Percentiles rank a stretch among this genome's conserved stretches.
phyloP scores from a whole-genome alignment of 2,329 filamentous ascomycete species.

The Graphilbum ipis-grandicollis region DNA sequence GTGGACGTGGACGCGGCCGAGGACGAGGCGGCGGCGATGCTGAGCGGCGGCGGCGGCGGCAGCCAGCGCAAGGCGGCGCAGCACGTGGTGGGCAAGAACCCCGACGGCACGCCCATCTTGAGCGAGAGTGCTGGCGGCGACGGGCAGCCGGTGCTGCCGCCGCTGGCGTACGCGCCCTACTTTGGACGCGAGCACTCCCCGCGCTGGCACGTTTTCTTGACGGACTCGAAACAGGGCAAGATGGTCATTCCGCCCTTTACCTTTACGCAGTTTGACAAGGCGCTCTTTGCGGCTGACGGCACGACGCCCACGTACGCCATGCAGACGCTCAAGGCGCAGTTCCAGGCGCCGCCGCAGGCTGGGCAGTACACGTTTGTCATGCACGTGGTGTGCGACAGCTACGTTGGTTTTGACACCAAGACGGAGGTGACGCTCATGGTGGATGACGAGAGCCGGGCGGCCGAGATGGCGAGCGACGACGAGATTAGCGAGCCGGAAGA shows the following conservation, averaged over 20 bases:
- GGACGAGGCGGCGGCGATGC: conserved; percentile 68
- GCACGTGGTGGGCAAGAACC: conserved; percentile 40
- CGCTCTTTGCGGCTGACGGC: conserved; percentile 61
- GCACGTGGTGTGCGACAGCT: conserved; percentile 87
- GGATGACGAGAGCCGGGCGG: conserved; percentile 75
- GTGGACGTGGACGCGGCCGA: conserved; percentile 87
- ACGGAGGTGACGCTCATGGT: conserved; percentile 79
- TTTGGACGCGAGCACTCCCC: conserved; percentile 80
- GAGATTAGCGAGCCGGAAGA: conserved; percentile 97
- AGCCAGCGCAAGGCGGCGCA: conserved; percentile 44
- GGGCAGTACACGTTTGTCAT: conserved; percentile 91
- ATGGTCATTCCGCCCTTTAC: conserved; percentile 93
- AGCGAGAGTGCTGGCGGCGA: conserved; percentile 33
- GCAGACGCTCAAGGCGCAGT: conserved; percentile 93
- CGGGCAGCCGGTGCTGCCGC: conserved; percentile 53
- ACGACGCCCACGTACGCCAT: conserved; percentile 77
- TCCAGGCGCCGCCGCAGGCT: conserved; percentile 80
- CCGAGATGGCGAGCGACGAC: conserved; percentile 65
- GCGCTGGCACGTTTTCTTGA: conserved; percentile 86
- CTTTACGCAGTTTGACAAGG: conserved; percentile 85
- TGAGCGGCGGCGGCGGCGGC: too few relatives aligned
- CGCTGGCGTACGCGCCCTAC: conserved; percentile 80
- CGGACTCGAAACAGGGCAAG: conserved; percentile 85
- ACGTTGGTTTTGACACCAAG: conserved; percentile 85
- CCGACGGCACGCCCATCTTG: conserved; percentile 35